phyloP scores from a whole-genome alignment of 306 rosid species.

The Carpinus viminea region DNA sequence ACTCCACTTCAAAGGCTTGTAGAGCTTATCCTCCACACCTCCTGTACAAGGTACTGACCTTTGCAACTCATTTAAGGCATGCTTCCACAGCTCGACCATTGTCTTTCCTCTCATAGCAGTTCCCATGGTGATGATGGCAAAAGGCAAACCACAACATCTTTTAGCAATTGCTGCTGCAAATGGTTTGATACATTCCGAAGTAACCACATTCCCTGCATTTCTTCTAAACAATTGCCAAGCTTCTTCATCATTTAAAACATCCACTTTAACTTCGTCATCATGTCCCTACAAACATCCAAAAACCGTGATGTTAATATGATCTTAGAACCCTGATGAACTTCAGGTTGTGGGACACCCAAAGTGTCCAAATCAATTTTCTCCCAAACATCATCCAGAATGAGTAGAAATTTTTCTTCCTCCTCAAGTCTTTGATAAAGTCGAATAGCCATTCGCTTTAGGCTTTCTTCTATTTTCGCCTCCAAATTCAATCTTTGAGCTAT shows the following conservation, averaged over 20 bases:
- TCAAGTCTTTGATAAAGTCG: constrained; percentile 3
- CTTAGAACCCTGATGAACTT: constrained; percentile 19
- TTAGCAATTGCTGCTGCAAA: constrained; percentile 21
- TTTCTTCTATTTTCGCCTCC: constrained; percentile 19
- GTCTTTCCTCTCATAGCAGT: constrained; percentile 19
- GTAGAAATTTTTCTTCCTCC: constrained; percentile 7
- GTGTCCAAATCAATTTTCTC: constrained; percentile 19
- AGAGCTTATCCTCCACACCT: neutral
- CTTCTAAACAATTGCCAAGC: constrained; percentile 24
- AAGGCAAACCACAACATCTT: constrained; percentile 22
- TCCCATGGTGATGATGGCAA: constrained; percentile 24
- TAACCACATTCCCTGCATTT: constrained; percentile 21
- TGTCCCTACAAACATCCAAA: constrained; percentile 19
- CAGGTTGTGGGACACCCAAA: constrained; percentile 26
- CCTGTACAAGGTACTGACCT: neutral
- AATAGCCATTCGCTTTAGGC: constrained; percentile 8
- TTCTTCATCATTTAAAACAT: constrained; percentile 24
- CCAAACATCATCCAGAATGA: constrained; percentile 29
- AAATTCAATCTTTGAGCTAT: constrained; percentile 27
- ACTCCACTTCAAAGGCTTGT: constrained; percentile 16
- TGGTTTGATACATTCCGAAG: constrained; percentile 10
- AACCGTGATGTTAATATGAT: constrained; percentile 19
- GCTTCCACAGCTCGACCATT: constrained; percentile 23
- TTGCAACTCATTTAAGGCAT: neutral
- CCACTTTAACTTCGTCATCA: constrained; percentile 19